These are phyloP conservation scores for Corymbia citriodora DNA, from an alignment of 441 rosid species.

Conservation along the genomic window DNA sequence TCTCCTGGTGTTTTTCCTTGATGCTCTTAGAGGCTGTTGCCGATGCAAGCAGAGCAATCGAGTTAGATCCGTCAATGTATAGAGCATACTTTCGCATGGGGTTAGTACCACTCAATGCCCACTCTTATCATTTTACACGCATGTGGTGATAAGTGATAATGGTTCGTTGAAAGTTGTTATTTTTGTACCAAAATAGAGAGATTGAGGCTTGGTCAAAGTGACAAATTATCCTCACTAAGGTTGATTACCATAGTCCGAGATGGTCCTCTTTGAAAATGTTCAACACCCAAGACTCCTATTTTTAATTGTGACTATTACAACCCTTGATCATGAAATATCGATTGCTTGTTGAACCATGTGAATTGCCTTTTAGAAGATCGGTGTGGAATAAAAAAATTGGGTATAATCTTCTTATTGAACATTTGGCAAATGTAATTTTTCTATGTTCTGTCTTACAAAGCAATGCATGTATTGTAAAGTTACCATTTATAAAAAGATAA, in stretches of 20 bases:
- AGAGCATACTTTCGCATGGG: constrained; percentile 79
- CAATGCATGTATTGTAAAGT: neutral
- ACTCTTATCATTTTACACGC: neutral
- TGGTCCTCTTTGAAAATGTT: neutral
- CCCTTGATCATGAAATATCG: too few species aligned
- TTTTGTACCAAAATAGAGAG: neutral
- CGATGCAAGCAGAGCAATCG: constrained; percentile 70
- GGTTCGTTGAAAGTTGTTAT: neutral
- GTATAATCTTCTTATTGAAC: neutral
- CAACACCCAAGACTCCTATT: neutral
- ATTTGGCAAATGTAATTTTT: neutral
- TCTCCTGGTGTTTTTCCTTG: neutral
- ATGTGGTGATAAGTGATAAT: neutral
- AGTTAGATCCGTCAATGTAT: constrained; percentile 55
- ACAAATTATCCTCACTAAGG: neutral
- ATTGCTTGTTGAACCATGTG: too few species aligned
- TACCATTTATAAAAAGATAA: too few species aligned
- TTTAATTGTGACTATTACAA: neutral
- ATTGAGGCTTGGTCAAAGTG: neutral
- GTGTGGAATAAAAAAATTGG: neutral
- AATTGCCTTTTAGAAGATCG: too few species aligned
- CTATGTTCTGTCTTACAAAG: neutral
- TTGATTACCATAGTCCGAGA: neutral
- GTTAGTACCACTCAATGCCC: constrained; percentile 26
- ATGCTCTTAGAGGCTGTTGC: constrained; percentile 60